Evolutionary conservation across 2,329 filamentous ascomycete species (phyloP).

Genomic region (Phoma sp.): DNA sequence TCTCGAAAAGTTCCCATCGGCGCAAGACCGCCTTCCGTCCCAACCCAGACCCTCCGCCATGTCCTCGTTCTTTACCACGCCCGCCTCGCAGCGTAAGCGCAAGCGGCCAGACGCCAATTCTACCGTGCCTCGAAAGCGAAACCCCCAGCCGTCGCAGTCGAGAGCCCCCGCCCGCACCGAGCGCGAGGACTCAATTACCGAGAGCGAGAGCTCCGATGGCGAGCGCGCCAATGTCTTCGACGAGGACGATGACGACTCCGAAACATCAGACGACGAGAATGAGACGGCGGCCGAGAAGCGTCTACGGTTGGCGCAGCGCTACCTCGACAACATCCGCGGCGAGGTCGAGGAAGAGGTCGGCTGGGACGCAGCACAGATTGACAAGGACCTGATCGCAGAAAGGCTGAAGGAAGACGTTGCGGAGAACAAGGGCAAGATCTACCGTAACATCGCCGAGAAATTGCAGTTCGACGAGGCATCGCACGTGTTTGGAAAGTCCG

Average conservation of each 20-base stretch:
- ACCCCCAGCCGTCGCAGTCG: conserved; percentile 53
- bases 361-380: conserved; percentile 93
- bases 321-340: conserved; percentile 86
- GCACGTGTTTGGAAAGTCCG: conserved; percentile 76
- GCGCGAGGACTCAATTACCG: conserved; percentile 83
- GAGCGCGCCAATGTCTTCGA: conserved; percentile 53
- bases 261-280: conserved; percentile 73
- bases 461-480: conserved; percentile 72
- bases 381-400: conserved; percentile 89
- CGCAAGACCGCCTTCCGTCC: conserved; percentile 11
- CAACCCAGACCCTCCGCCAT: conserved; percentile 25
- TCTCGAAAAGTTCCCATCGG: neutral
- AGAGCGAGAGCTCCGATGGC: conserved; percentile 75
- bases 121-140: conserved; percentile 66
- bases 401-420: conserved; percentile 85
- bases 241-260: conserved; percentile 48
- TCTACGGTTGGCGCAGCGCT: conserved; percentile 85
- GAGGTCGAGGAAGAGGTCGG: conserved; percentile 76
- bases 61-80: conserved; percentile 93
- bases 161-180: conserved; percentile 50
- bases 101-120: conserved; percentile 67
- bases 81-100: conserved; percentile 86
- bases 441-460: conserved; percentile 76
- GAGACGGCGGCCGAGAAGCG: conserved; percentile 91
- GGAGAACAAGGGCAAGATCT: conserved; percentile 88